Evolutionary conservation across 306 rosid species (phyloP), one percentile per base, ranked within the genome.

Genomic region (Hippophae gyantsensis): DNA sequence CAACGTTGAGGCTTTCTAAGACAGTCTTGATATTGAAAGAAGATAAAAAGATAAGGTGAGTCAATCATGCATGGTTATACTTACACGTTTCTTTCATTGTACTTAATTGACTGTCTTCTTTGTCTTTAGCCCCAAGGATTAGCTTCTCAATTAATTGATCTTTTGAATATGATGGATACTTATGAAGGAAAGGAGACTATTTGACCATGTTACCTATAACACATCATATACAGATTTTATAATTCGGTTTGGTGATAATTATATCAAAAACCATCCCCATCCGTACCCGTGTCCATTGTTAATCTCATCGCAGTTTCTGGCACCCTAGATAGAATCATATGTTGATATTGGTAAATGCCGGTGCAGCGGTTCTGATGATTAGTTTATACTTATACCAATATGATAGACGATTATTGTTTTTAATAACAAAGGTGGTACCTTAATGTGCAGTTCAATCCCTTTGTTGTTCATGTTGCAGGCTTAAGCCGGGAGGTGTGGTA

Each of bases 101-200:
- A 18, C 13, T 49, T 14, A 25, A 62, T 42, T 59, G 52, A 76
- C 57, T 68, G 23, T 45, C 52, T 6, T 52, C 10, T 51, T 61
- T 18, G 56, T 75, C 46, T 65, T 67, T 84, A 93, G 99, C 99
- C 70, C 99, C 23, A 93, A 86, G 94, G 89, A 68, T 76, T 85
- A 49, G 95, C 97, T 64, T 74, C 95, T 68, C 99, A 89, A 67
- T 71, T 93, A 46, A 78, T 86, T 66, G 96, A 93, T 82, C 82
- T 93, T 40, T 93, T 97, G 99, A 89, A 93, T 84, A 81, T 89
- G 79, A 93, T 93, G 99, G 99, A 93, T 74, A 93, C 99, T 26
- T 81, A 85, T 58, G 99, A 93, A 72, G 78, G 99, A 18, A 18
- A 18, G 23, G 23, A 18, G 23, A 18, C 23, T 18, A 18, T 18